phyloP scores from a whole-genome alignment of 2,329 filamentous ascomycete species.

The Penicillium sp. region DNA sequence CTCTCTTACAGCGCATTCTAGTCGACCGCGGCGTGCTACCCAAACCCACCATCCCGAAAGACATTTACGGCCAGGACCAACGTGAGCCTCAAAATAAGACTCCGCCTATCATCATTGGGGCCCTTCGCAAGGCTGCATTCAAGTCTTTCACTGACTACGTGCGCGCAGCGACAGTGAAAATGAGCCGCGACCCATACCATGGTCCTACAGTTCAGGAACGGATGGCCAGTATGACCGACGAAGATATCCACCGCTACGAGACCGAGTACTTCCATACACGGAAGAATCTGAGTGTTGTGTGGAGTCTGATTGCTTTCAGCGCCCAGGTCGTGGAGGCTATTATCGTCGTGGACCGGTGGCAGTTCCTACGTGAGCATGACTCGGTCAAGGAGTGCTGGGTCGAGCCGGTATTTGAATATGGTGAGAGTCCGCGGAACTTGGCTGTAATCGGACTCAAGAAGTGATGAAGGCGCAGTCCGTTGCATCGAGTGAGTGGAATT shows the following conservation, averaged over 20 bases:
- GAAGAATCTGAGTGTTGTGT: conserved; percentile 80
- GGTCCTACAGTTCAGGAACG: conserved; percentile 62
- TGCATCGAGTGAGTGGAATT: no score
- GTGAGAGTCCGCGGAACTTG: conserved; percentile 79
- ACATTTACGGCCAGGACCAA: conserved; percentile 27
- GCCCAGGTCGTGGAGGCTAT: conserved; percentile 83
- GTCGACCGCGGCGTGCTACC: conserved; percentile 76
- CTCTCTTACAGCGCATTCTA: conserved; percentile 87
- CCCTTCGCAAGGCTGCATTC: conserved; percentile 77
- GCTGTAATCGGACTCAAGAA: conserved; percentile 89
- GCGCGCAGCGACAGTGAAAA: conserved; percentile 73
- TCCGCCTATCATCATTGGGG: conserved; percentile 76
- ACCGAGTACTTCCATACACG: conserved; percentile 61
- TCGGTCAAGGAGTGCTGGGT: conserved; percentile 78
- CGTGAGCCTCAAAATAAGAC: conserved; percentile 46
- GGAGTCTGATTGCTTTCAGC: conserved; percentile 95
- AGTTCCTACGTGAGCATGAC: conserved; percentile 78
- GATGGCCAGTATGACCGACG: conserved; percentile 68
- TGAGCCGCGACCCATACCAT: conserved; percentile 60
- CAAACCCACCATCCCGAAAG: conserved; percentile 45
- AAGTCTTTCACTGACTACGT: conserved; percentile 72
- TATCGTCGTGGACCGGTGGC: conserved; percentile 86
- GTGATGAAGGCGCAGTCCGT: no score
- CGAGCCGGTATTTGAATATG: conserved; percentile 88
- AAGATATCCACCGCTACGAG: conserved; percentile 71